Percentiles rank a stretch among this genome's conserved stretches.
Evolutionary conservation across 1,139 yeast species (phyloP).

Genomic region (Zygoascus sp.): DNA sequence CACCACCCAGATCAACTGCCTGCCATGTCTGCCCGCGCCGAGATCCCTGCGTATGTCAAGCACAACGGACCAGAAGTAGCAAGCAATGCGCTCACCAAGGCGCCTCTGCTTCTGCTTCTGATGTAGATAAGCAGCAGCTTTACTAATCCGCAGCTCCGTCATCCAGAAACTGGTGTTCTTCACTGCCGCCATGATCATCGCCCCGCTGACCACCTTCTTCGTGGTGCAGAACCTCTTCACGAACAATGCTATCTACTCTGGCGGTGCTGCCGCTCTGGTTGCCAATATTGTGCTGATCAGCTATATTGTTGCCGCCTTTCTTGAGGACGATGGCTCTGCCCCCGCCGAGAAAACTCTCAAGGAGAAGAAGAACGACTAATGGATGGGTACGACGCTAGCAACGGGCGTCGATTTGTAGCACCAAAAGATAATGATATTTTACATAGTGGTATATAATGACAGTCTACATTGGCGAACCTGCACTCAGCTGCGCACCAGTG

Average conservation of each 20-base stretch:
- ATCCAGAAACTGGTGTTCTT: constrained; percentile 72
- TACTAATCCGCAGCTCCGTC: constrained; percentile 45
- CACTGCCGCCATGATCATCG: constrained; percentile 82
- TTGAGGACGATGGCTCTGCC: constrained; percentile 71
- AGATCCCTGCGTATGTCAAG: constrained; percentile 21
- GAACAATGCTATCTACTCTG: constrained; percentile 66
- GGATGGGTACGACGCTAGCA: too few relatives aligned
- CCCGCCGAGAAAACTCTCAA: constrained; percentile 3
- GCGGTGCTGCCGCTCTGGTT: constrained; percentile 82
- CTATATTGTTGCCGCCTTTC: constrained; percentile 80
- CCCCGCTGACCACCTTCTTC: constrained; percentile 76
- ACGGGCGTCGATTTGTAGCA: too few relatives aligned
- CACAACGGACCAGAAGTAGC: too few relatives aligned
- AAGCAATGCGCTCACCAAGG: too few relatives aligned
- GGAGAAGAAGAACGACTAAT: constrained; percentile 10
- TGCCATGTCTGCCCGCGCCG: constrained; percentile 10
- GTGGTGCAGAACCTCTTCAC: constrained; percentile 43
- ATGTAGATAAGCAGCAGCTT: neutral
- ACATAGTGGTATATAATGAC: too few relatives aligned
- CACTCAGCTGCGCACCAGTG: too few relatives aligned
- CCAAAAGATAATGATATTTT: too few relatives aligned
- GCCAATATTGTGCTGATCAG: constrained; percentile 87
- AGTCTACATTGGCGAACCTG: too few relatives aligned
- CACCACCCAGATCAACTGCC: neutral
- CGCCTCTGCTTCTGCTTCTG: too few relatives aligned